A percentile compares a stretch with the other conserved stretches of the same genome.
Conservation (phyloP, 208 protist genomes). For the Eutreptiella sp. region DNA sequence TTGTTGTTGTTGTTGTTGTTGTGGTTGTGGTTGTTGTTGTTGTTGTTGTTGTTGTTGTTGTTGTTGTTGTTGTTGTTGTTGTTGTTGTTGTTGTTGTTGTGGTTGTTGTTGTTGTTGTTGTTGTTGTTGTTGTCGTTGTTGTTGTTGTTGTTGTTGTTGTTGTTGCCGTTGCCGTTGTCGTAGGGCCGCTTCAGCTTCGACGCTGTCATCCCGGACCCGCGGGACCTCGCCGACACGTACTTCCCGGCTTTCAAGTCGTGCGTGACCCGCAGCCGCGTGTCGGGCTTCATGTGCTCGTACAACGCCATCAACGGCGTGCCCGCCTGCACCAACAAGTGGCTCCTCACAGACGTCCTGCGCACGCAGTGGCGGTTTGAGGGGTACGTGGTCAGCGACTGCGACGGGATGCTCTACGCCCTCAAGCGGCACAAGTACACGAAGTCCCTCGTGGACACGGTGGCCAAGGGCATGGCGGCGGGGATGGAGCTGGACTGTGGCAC, state of each 20-base stretch:
- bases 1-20: too few species aligned
- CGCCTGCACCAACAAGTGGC: slow-evolving; percentile 11
- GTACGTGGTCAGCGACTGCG: slow-evolving; percentile 30
- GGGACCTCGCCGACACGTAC: background rate
- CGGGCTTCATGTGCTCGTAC: slow-evolving; percentile 31
- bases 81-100: too few species aligned
- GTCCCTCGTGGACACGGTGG: background rate
- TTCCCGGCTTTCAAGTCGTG: slow-evolving; percentile 6
- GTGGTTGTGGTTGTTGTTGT: too few species aligned
- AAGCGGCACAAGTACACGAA: slow-evolving; percentile 12
- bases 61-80: too few species aligned
- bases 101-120: too few species aligned
- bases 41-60: too few species aligned
- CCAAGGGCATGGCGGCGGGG: background rate
- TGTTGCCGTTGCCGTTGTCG: too few species aligned
- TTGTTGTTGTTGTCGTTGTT: too few species aligned
- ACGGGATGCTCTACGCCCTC: slow-evolving; percentile 10
- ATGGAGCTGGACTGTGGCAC: background rate
- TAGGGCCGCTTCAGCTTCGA: too few species aligned
- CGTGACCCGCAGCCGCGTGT: background rate
- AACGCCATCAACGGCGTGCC: slow-evolving; percentile 29
- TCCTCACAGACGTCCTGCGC: slow-evolving; percentile 22
- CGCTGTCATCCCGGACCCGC: too few species aligned
- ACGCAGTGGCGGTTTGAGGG: slow-evolving; percentile 33
- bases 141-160: too few species aligned